A percentile compares a stretch with the other conserved stretches of the same genome.
These are phyloP conservation scores for Monilinia laxa DNA, from an alignment of 2,329 filamentous ascomycete genomes.

Conservation along the genomic window DNA sequence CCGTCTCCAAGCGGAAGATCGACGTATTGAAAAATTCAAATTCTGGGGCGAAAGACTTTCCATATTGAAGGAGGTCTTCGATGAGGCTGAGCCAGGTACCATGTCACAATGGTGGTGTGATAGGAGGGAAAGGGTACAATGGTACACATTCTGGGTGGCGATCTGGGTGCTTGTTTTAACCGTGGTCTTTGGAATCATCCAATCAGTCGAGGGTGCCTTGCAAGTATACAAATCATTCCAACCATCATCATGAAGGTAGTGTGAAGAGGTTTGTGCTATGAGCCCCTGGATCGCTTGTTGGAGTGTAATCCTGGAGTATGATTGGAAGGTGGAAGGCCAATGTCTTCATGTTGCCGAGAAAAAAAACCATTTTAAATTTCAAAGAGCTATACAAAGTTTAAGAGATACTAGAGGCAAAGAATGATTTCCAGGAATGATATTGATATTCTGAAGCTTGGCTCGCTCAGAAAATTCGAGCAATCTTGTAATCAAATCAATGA, in stretches of 20 bases:
- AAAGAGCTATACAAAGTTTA: no score
- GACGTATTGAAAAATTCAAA: neutral
- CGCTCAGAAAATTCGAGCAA: neutral
- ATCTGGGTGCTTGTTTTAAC: neutral
- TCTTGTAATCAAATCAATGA: neutral
- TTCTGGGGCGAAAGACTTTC: conserved; percentile 35
- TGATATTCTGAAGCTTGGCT: no score
- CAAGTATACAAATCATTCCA: conserved; percentile 5
- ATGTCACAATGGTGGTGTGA: conserved; percentile 44
- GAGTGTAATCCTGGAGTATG: no score
- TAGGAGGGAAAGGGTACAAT: conserved; percentile 44
- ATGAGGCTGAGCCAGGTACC: conserved; percentile 11
- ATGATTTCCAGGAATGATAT: neutral
- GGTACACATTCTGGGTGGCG: conserved; percentile 37
- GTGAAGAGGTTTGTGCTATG: no score
- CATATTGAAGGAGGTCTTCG: conserved; percentile 33
- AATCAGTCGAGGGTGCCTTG: conserved; percentile 31
- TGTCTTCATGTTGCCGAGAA: no score
- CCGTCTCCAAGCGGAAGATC: conserved; percentile 26
- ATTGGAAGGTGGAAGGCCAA: no score
- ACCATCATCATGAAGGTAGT: neutral
- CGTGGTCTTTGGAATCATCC: conserved; percentile 42
- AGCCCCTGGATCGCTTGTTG: no score
- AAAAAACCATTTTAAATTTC: no score
- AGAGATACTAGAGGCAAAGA: neutral